A percentile compares a stretch with the other conserved stretches of the same genome.
Evolutionary conservation across 2,329 filamentous ascomycete species (phyloP).

Genomic region (Venturia effusa): DNA sequence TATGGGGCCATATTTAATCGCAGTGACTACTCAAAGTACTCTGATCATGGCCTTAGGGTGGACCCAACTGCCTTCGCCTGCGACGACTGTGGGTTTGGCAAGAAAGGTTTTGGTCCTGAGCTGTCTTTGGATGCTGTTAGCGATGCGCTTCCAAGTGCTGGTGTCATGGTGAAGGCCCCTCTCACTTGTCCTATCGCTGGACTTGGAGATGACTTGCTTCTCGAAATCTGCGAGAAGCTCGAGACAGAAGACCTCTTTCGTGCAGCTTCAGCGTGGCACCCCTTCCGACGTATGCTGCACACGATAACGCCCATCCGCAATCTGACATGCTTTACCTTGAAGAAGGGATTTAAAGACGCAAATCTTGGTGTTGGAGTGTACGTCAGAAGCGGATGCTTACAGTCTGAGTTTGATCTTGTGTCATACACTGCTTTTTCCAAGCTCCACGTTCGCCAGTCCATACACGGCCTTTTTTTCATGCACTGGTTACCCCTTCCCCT

Average conservation of each 20-base stretch:
- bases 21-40: conserved; percentile 15
- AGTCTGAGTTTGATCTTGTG: conserved; percentile 41
- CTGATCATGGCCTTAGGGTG: conserved; percentile 8
- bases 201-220: not conserved
- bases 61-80: conserved; percentile 18
- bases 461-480: conserved; percentile 32
- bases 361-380: conserved; percentile 36
- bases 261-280: conserved; percentile 28
- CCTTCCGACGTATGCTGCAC: conserved; percentile 25
- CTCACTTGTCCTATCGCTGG: not conserved
- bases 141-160: not conserved
- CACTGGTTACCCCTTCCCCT: conserved; percentile 39
- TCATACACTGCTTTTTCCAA: conserved; percentile 30
- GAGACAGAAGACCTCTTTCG: conserved; percentile 25
- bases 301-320: conserved; percentile 33
- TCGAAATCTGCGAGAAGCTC: conserved; percentile 15
- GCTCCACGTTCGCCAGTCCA: conserved; percentile 28
- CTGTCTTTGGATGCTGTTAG: not conserved
- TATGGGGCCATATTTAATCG: conserved; percentile 20
- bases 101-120: not conserved
- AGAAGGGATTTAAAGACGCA: conserved; percentile 27
- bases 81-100: not conserved
- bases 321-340: conserved; percentile 37
- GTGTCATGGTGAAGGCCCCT: not conserved
- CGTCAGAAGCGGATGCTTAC: conserved; percentile 21